A percentile compares a stretch with the other conserved stretches of the same genome.
These are phyloP conservation scores for Naegleria fowleri DNA, from an alignment of 208 protist genomes.

Conservation along the genomic window DNA sequence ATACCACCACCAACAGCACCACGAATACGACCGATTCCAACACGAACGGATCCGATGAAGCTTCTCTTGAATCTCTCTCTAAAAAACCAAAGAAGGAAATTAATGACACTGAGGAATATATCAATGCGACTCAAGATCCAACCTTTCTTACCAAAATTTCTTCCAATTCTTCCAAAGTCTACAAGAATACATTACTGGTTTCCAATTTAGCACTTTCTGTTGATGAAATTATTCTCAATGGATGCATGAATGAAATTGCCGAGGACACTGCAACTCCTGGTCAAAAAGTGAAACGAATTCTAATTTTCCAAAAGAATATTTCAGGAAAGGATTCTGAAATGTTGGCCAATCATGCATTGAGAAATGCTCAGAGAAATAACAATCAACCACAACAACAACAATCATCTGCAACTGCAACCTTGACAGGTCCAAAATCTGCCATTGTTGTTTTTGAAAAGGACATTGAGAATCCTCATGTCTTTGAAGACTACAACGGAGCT, in stretches of 20 bases:
- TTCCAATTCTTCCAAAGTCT: background rate
- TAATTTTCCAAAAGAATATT: background rate
- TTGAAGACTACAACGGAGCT: background rate
- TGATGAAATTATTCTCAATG: background rate
- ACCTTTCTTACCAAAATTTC: background rate
- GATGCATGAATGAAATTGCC: constrained; percentile 5
- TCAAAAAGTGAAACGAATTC: background rate
- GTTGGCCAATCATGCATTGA: background rate
- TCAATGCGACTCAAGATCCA: background rate
- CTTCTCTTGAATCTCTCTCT: background rate
- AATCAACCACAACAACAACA: background rate
- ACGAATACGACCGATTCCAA: too few species aligned
- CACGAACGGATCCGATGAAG: background rate
- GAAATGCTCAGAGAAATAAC: background rate
- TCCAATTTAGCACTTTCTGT: background rate
- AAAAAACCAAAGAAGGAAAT: background rate
- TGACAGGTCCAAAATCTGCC: background rate
- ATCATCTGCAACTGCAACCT: background rate
- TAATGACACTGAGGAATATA: background rate
- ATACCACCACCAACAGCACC: too few species aligned
- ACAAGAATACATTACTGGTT: background rate
- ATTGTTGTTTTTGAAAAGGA: background rate
- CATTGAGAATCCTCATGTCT: background rate
- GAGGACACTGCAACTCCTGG: background rate
- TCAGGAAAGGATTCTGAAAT: background rate